These are phyloP conservation scores for Ascocoryne sarcoides DNA, from an alignment of 2,329 filamentous ascomycete species.

Conservation along the genomic window DNA sequence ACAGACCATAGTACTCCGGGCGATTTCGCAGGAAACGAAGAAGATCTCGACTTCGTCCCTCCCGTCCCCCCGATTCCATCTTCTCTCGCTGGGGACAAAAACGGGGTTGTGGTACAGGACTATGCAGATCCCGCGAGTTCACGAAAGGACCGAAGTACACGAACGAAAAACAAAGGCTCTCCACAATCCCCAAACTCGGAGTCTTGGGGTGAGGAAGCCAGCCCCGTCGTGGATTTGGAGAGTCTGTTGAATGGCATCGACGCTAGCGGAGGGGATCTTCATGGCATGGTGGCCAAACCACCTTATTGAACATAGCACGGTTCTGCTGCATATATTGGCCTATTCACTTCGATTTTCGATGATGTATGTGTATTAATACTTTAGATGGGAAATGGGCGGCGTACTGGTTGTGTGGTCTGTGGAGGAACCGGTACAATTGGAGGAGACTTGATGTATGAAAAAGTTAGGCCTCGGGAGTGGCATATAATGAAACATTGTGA, in stretches of 20 bases:
- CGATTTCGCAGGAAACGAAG: conserved; percentile 17
- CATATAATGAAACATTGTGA: no score
- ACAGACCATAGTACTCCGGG: conserved; percentile 9
- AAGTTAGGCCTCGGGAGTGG: no score
- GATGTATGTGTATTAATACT: conserved; percentile 12
- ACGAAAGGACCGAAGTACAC: conserved; percentile 17
- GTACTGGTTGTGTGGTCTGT: neutral
- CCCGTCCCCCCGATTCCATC: conserved; percentile 26
- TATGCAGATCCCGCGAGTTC: conserved; percentile 13
- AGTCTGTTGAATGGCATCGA: conserved; percentile 27
- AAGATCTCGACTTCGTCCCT: conserved; percentile 20
- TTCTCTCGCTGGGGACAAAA: conserved; percentile 14
- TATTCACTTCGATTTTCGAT: conserved; percentile 3
- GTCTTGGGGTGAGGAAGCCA: conserved; percentile 20
- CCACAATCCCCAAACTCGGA: conserved; percentile 12
- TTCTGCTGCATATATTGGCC: conserved; percentile 6
- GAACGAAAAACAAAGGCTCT: conserved; percentile 13
- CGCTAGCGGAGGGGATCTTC: conserved; percentile 12
- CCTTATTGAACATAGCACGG: conserved; percentile 24
- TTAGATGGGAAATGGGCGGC: conserved; percentile 3
- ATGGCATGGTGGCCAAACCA: conserved; percentile 22
- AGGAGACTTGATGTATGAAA: neutral
- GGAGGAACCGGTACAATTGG: neutral
- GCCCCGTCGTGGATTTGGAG: conserved; percentile 20
- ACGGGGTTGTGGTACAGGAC: conserved; percentile 15